Conservation (phyloP, 2,329 filamentous ascomycete species). For the Phialocephala subalpina region DNA sequence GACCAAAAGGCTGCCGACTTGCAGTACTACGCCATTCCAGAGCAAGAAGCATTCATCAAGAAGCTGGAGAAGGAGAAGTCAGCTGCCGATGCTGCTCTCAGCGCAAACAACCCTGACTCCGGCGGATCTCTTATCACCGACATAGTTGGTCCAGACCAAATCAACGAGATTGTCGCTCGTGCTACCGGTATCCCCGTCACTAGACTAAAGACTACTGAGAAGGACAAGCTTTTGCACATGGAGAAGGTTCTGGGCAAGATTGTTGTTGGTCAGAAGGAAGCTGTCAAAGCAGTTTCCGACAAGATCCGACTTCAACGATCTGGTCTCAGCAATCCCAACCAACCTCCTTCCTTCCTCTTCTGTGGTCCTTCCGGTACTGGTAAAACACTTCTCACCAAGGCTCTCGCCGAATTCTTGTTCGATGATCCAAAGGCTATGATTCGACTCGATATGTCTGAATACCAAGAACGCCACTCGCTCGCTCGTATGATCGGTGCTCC, state of each 20-base stretch:
- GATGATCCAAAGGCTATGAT: constrained; percentile 98
- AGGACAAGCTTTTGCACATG: constrained; percentile 98
- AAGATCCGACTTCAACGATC: constrained; percentile 95
- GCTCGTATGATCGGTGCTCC: constrained; percentile 98
- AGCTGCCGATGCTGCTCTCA: constrained; percentile 77
- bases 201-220: constrained; percentile 91
- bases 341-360: constrained; percentile 97
- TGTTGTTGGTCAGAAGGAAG: constrained; percentile 94
- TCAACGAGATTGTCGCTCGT: constrained; percentile 96
- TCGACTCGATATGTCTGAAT: constrained; percentile 99
- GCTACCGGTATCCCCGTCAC: constrained; percentile 99
- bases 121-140: constrained; percentile 85
- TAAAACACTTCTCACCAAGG: constrained; percentile 97
- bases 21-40: constrained; percentile 96
- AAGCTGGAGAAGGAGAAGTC: constrained; percentile 83
- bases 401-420: constrained; percentile 96
- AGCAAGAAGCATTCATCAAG: constrained; percentile 83
- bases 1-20: constrained; percentile 90
- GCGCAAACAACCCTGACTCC: constrained; percentile 61
- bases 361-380: constrained; percentile 98
- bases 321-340: constrained; percentile 93
- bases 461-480: constrained; percentile 94
- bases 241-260: constrained; percentile 84
- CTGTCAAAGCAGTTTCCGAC: constrained; percentile 91
- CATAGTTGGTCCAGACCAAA: constrained; percentile 94